A percentile compares a stretch with the other conserved stretches of the same genome.
phyloP scores from a whole-genome alignment of 2,329 filamentous ascomycete species.

The Parafenestella ontariensis region DNA sequence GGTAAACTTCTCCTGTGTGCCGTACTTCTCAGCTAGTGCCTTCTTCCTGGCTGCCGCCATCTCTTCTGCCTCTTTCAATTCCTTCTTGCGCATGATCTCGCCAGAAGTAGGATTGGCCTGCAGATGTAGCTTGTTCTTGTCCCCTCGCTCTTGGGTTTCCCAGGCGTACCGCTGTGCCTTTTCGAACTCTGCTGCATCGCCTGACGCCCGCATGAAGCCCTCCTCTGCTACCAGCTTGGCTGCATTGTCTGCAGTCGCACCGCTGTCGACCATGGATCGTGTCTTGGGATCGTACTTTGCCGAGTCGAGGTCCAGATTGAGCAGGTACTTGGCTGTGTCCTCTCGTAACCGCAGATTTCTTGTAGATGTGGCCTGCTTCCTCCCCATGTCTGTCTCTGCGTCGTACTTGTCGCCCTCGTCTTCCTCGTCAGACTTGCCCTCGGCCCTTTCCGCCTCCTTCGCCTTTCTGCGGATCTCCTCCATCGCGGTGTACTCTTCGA shows the following conservation, averaged over 20 bases:
- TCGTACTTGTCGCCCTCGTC: constrained; percentile 74
- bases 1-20: constrained; percentile 68
- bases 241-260: constrained; percentile 79
- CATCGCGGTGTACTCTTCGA: constrained; percentile 87
- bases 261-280: constrained; percentile 84
- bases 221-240: constrained; percentile 89
- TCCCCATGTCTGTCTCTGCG: constrained; percentile 95
- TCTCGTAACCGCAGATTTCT: constrained; percentile 90
- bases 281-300: constrained; percentile 99
- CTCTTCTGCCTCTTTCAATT: constrained; percentile 73
- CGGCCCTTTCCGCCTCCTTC: constrained; percentile 46
- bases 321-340: constrained; percentile 94
- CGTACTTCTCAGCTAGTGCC: constrained; percentile 81
- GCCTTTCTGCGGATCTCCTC: constrained; percentile 72
- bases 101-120: constrained; percentile 97
- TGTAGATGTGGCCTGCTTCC: constrained; percentile 88
- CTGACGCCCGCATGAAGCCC: constrained; percentile 85
- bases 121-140: constrained; percentile 81
- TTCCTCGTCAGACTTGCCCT: constrained; percentile 56
- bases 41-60: constrained; percentile 73
- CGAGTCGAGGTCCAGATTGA: constrained; percentile 94
- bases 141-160: constrained; percentile 87
- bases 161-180: constrained; percentile 88
- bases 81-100: constrained; percentile 81
- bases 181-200: constrained; percentile 93